Evolutionary conservation across 371 early-diverging fungal species (phyloP), one percentile per base, ranked within the genome.

Genomic region (Batkoa obscura): DNA sequence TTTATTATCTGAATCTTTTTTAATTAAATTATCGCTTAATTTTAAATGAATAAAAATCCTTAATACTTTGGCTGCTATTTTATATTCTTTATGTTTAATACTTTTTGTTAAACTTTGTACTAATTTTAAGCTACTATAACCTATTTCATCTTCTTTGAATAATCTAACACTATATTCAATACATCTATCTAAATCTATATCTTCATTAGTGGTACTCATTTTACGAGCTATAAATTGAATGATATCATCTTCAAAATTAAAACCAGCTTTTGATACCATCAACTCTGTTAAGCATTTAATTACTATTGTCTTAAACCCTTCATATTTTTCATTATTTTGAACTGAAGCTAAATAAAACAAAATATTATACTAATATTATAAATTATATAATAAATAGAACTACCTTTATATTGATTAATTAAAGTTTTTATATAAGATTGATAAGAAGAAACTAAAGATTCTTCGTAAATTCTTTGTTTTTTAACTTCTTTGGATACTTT

Each of bases 401-500:
- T 41, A 61, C 61, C 53, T 54, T 32, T 51, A 34, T 57, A 45
- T 31, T 51, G 52, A 55, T 66, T 67, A 53, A 77, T 78, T 58
- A 95, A 71, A 55, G 71, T 74, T 63, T 84, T 78, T 42, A 95
- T 72, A 58, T 83, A 95, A 13, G 68, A 57, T 65, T 90, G 87
- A 67, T 94, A 95, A 65, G 79, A 76, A 15, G 62, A 58, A 6
- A 95, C 71, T 45, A 95, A 68, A 2, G 74, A 59, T 57, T 90
- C 82, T 70, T 95, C 96, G 65, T 74, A 88, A 35, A 84, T 74
- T 38, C 94, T 80, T 59, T 87, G 66, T 64, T 80, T 78, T 56
- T 83, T 81, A 34, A 95, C 88, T 10, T 92, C 94, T 66, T 86
- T 89, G 35, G 90, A 82, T 0, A 94, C 87, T 57, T 83, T 73